Base-by-base conservation (phyloP, 768 basidiomycete species). In the Fomitopsis pulvina region DNA sequence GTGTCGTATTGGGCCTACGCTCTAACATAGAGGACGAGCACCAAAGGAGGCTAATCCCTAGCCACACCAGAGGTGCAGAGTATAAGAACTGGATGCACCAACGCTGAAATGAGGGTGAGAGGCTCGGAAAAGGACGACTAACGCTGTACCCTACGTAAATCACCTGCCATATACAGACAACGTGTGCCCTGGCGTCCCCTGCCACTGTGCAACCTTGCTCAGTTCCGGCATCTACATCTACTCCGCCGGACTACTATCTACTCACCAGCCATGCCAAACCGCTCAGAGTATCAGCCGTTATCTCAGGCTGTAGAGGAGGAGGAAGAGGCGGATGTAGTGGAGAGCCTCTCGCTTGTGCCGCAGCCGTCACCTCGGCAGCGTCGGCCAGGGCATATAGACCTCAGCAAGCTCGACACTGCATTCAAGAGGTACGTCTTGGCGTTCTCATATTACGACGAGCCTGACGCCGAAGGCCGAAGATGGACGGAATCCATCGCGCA, bases 401-500 rank as follows among this genome's bases (percentile, higher is more conserved):
- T 92, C 51, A 76, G 79, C 34, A 87, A 87, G 60, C 63, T 92
- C 50, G 89, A 92, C 62, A 79, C 74, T 61, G 89, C 89, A 5
- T 92, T 92, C 71, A 91, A 91, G 67, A 76, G 86, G 83, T 82
- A 42, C 37, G 71, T 38, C 16, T 6, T 37, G 14, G 14, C 34
- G 14, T 4, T n/a, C 40, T 21, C 14, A 20, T 51, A 26, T 34
- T 22, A 27, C 37, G 25, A 20, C 9, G 11, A 45, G 11, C 6
- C 20, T 46, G 3, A 21, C 10, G 11, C 24, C 12, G 41, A 42
- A 41, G 27, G 47, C 29, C 14, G 7, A 49, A 87, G 87, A 62
- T 92, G 89, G 89, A 92, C 89, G 11, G 81, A 87, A 58, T 85
- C 84, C 47, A 91, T 92, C 57, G 84, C 89, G 1, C 83, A 89